Percentiles rank a stretch among this genome's conserved stretches.
Evolutionary conservation across 1,284 basidiomycete genomes (phyloP).

Genomic region (Cryptococcus amylolentus): DNA sequence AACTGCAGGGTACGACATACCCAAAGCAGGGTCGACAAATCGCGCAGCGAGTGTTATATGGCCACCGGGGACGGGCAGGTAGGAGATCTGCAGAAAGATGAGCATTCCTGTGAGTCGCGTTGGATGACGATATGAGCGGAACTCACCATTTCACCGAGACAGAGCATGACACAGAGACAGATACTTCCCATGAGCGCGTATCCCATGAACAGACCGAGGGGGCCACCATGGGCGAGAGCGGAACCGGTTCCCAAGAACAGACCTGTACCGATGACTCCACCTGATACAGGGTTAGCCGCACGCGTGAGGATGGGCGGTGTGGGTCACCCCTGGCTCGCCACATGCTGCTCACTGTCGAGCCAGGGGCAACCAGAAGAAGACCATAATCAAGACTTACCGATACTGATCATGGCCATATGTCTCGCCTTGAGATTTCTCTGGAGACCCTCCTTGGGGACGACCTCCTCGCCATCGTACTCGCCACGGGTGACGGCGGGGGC

Average conservation of each 20-base stretch:
- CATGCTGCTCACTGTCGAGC: too few relatives aligned
- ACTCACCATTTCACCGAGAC: neutral
- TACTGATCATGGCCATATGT: constrained; percentile 30
- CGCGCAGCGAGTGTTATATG: constrained; percentile 75
- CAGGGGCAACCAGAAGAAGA: too few relatives aligned
- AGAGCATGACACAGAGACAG: constrained; percentile 47
- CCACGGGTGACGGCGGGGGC: neutral
- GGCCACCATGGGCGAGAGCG: constrained; percentile 48
- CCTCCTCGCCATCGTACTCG: neutral
- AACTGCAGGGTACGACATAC: neutral
- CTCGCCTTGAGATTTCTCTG: constrained; percentile 23
- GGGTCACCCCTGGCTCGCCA: too few relatives aligned
- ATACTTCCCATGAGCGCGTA: constrained; percentile 47
- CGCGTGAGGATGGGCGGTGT: too few relatives aligned
- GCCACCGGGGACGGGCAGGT: constrained; percentile 57
- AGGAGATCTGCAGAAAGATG: constrained; percentile 28
- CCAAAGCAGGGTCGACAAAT: constrained; percentile 71
- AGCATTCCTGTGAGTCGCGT: too few relatives aligned
- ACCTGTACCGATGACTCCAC: constrained; percentile 23
- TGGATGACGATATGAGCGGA: too few relatives aligned
- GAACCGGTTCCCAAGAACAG: constrained; percentile 24
- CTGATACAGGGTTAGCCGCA: neutral
- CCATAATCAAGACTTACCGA: constrained; percentile 1
- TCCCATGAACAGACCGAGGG: constrained; percentile 49
- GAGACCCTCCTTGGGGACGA: constrained; percentile 10